Evolutionary conservation across 345 rosid species (phyloP), one percentile per base, ranked within the genome.

Genomic region (Triadica sebifera): DNA sequence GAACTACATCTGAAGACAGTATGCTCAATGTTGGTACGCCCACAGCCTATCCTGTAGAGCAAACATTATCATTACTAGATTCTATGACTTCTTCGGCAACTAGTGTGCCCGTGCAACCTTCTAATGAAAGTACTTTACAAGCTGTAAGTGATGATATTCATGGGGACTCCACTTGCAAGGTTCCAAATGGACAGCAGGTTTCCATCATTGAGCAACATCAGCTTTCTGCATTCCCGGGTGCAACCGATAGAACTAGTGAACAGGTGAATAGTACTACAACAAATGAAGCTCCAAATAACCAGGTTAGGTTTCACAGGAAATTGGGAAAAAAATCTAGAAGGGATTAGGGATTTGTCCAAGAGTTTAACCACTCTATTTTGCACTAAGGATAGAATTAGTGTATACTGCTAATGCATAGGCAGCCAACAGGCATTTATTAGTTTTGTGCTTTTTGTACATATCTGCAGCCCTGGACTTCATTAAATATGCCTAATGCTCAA

Each of bases 241-340:
- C 67, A 12, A 68, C 77, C 45, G 68, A 73, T 61, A 78, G 59
- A 69, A 41, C 65, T 37, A 19, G 22, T 70, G 71, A 74, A 67
- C 78, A 71, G 8, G 80, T 77, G 64, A 72, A 37, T 65, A 65
- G 49, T 71, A 65, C 34, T 72, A 46, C 77, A 75, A 68, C 65
- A 62, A 63, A 39, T 74, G 69, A 25, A 67, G 59, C 64, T 65
- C 63, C 41, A 74, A 70, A 65, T 72, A 70, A 81, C 71, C 83
- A 86, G 94, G 94, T 88, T 58, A 64, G 82, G 24, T 62, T 62
- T 65, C 55, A 63, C 24, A 74, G 57, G 8, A 24, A 73, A 62
- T 39, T 69, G 49, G 15, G 24, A 9, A 24, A 68, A 37, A 60
- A 19, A 29, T 49, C 41, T 61, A 55, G 65, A 64, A 37, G 12